Conservation (phyloP, 345 rosid species). For the Brassica carinata region DNA sequence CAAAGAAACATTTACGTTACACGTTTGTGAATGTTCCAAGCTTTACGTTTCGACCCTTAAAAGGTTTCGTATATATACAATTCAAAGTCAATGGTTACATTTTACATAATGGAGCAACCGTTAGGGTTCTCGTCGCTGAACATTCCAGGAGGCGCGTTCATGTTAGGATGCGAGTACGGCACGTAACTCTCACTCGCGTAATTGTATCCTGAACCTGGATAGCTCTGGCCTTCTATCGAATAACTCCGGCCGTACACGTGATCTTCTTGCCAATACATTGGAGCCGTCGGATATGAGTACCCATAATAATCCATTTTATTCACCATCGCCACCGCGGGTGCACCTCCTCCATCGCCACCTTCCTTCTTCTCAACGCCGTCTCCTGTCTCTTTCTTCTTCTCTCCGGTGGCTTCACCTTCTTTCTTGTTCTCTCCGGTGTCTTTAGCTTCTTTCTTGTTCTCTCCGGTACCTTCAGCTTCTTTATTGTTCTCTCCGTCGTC, state of each 20-base stretch:
- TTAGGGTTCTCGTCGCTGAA: conserved; percentile 47
- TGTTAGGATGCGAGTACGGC: conserved; percentile 39
- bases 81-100: background rate
- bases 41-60: background rate
- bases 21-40: no score
- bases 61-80: conserved; percentile 1
- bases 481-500: conserved; percentile 45
- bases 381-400: conserved; percentile 30
- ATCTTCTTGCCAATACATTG: conserved; percentile 55
- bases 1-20: no score
- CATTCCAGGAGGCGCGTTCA: conserved; percentile 36
- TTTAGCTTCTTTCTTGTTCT: conserved; percentile 55
- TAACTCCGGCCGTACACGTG: conserved; percentile 40
- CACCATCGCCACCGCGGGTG: conserved; percentile 28
- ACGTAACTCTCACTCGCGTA: conserved; percentile 37
- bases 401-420: conserved; percentile 39
- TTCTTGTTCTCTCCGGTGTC: conserved; percentile 28
- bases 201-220: conserved; percentile 40
- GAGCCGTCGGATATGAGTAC: conserved; percentile 42
- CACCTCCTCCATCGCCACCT: conserved; percentile 36
- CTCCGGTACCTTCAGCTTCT: conserved; percentile 44
- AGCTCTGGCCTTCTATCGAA: conserved; percentile 25
- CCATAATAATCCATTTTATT: conserved; percentile 58
- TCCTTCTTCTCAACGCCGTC: conserved; percentile 34
- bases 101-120: conserved; percentile 34